Conservation (phyloP, 306 rosid species). For the Hippophae rhamnoides region DNA sequence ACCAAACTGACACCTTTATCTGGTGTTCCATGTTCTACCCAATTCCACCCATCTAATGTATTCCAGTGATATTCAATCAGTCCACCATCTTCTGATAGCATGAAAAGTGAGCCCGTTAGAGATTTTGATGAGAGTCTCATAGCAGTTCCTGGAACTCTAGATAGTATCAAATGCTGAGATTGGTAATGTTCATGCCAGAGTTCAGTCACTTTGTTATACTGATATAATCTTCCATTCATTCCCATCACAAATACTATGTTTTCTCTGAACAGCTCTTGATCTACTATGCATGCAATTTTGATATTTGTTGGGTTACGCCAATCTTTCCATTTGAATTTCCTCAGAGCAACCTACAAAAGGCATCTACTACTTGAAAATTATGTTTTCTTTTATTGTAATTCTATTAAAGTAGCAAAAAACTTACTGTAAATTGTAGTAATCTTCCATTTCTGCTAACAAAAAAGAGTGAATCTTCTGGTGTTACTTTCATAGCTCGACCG, state of each 20-base stretch:
- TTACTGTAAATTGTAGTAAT: conserved; percentile 68
- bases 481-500: conserved; percentile 40
- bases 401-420: conserved; percentile 10
- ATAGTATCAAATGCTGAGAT: conserved; percentile 74
- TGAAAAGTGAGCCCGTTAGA: conserved; percentile 74
- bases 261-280: conserved; percentile 75
- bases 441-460: conserved; percentile 72
- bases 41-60: conserved; percentile 66
- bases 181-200: conserved; percentile 92
- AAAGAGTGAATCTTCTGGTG: conserved; percentile 72
- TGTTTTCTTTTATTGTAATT: too few relatives aligned
- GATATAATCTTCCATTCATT: conserved; percentile 70
- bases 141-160: conserved; percentile 65
- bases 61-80: conserved; percentile 85
- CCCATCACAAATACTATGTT: conserved; percentile 69
- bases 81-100: conserved; percentile 75
- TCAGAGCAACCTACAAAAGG: conserved; percentile 57
- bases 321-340: conserved; percentile 87
- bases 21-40: conserved; percentile 95
- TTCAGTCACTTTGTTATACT: conserved; percentile 78
- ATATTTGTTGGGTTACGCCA: conserved; percentile 60
- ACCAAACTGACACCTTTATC: conserved; percentile 51
- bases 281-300: conserved; percentile 55
- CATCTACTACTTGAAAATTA: background rate
- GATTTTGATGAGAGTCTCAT: conserved; percentile 47